Evolutionary conservation across 345 rosid species (phyloP).

Genomic region (Rhizophora mangle): DNA sequence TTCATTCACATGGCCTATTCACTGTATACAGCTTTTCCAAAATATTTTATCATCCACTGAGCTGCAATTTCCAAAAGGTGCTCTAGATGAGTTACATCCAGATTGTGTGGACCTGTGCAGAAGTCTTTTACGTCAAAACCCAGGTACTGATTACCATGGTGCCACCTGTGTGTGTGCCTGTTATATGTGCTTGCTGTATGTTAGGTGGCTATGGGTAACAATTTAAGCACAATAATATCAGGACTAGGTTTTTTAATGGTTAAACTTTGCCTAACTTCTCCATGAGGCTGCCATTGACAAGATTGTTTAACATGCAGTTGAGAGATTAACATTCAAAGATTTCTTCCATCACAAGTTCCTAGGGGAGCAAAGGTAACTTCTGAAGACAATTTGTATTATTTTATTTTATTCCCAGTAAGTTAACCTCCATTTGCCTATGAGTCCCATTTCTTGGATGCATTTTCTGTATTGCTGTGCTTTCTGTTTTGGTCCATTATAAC

Average conservation of each 20-base stretch:
- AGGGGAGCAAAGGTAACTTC: slow-evolving; percentile 49
- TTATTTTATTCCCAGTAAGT: no score
- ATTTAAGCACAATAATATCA: not conserved
- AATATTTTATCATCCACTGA: slow-evolving; percentile 66
- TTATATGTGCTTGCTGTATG: not conserved
- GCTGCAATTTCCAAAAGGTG: slow-evolving; percentile 62
- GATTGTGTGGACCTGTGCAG: slow-evolving; percentile 76
- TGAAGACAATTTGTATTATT: not conserved
- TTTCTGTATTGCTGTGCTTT: not conserved
- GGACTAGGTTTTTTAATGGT: not conserved
- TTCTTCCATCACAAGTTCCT: slow-evolving; percentile 74
- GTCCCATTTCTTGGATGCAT: slow-evolving; percentile 2
- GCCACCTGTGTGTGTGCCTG: not conserved
- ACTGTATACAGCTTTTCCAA: slow-evolving; percentile 60
- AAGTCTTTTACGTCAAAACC: slow-evolving; percentile 60
- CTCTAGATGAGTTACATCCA: slow-evolving; percentile 52
- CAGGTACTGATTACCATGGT: slow-evolving; percentile 40
- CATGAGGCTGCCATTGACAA: slow-evolving; percentile 1
- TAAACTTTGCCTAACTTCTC: slow-evolving; percentile 4
- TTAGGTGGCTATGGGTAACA: not conserved
- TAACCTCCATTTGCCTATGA: not conserved
- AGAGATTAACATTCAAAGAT: slow-evolving; percentile 64
- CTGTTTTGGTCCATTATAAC: slow-evolving; percentile 1
- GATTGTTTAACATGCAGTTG: slow-evolving; percentile 42
- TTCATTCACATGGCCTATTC: slow-evolving; percentile 16